Evolutionary conservation across 2,329 filamentous ascomycete genomes (phyloP).

Genomic region (Penicillium sp.): DNA sequence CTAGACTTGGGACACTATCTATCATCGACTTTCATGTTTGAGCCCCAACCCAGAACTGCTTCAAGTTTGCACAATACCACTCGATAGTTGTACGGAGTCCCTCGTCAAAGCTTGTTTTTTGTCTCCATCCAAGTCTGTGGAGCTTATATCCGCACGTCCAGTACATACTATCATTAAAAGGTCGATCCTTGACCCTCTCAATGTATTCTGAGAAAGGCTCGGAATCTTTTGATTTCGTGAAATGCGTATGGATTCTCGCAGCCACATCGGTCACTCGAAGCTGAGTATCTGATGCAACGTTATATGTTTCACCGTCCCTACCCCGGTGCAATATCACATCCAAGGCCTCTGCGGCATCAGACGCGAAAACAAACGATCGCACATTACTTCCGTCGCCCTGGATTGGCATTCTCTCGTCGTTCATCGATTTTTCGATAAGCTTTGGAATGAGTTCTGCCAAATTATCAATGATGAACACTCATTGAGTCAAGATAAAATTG

Average conservation of each 20-base stretch:
- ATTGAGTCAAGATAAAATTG: no score
- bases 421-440: slow-evolving; percentile 64
- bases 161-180: slow-evolving; percentile 76
- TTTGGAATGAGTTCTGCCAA: slow-evolving; percentile 70
- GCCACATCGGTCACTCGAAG: slow-evolving; percentile 74
- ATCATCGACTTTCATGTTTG: no score
- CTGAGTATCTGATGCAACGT: slow-evolving; percentile 77
- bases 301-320: slow-evolving; percentile 74
- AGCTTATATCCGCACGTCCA: slow-evolving; percentile 72
- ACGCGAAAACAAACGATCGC: slow-evolving; percentile 74
- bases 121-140: slow-evolving; percentile 67
- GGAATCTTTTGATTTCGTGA: slow-evolving; percentile 57
- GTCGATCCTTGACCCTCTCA: slow-evolving; percentile 74
- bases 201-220: slow-evolving; percentile 63
- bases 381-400: slow-evolving; percentile 77
- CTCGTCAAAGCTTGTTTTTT: slow-evolving; percentile 65
- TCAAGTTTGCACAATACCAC: slow-evolving; percentile 59
- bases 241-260: slow-evolving; percentile 62
- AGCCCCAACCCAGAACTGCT: background rate
- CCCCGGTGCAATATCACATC: slow-evolving; percentile 83
- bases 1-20: no score
- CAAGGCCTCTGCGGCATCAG: slow-evolving; percentile 78
- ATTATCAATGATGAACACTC: background rate
- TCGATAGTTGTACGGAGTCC: slow-evolving; percentile 66
- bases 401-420: slow-evolving; percentile 60